Evolutionary conservation across 352 stramenopile genomes (phyloP), one percentile per base, ranked within the genome.

Genomic region (Elongisporangium undulatum): DNA sequence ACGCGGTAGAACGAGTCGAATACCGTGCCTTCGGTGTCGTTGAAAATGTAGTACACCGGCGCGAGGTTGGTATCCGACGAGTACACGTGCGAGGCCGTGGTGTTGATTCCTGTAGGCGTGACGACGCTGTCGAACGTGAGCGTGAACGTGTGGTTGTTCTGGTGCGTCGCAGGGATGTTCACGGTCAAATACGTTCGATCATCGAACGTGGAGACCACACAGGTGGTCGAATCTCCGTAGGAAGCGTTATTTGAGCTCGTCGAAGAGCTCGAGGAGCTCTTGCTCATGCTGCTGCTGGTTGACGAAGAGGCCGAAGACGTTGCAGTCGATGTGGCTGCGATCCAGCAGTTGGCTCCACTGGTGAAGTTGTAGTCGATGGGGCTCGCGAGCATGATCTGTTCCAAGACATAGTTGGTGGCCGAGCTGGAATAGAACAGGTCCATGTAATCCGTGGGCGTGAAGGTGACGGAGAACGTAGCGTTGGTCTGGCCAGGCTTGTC

Each of bases 11-110:
- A 94, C 22, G 79, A 82, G 64, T 75, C 76, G 63, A 89, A 94
- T 2, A 81, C 75, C 3, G 71, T 87, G 49, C 85, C 83, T 48
- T 86, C 68, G n/a, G 65, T 61, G 62, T 90, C 74, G 59, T 91
- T 80, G 60, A 89, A 92, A 49, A 85, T 74, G 50, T 90, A 94
- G 23, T 90, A 88, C 45, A 94, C 67, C 0, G 82, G 85, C 13
- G 82, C 73, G 9, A 94, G 72, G 54, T 88, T 89, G 23, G 55
- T 49, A 20, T 70, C 64, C 4, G 79, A 82, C 54, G 84, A 82
- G 63, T 77, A 89, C 22, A 77, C 61, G 1, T 64, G 67, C 4
- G 74, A 57, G 8, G 69, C 53, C 20, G 69, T 62, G 17, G 61
- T 65, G 34, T 89, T 77, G 4, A 88, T 38, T 20, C 85, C 85